Evolutionary conservation across 2,329 filamentous ascomycete genomes (phyloP), one percentile per base, ranked within the genome.

Genomic region (Alternaria solani): DNA sequence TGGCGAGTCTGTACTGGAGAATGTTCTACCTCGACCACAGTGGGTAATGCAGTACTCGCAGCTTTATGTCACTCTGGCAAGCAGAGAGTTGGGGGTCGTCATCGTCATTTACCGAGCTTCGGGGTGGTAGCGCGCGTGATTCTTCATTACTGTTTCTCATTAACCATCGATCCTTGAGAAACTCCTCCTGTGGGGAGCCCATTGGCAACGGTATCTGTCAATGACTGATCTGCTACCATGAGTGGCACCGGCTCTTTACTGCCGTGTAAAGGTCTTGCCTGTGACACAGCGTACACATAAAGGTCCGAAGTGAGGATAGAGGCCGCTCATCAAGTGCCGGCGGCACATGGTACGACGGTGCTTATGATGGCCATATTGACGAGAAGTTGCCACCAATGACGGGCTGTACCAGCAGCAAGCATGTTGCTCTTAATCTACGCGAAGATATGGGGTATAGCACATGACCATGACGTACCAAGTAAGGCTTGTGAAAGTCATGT

Each of bases 121-220:
- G 23, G 16, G 16, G 34, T 23, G 20, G 14, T 30, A 26, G 25
- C n/a, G 34, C 49, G 49, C 49, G 34, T 51, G 49, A 51, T 51
- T 23, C 32, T 30, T 38, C 36, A n/a, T 26, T 18, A 7, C n/a
- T 38, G 18, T 16, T 51, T 48, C n/a, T 39, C 20, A 39, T 57
- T 51, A 57, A 48, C 47, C 38, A 57, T 51, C 23, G 6, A 36
- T 43, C 12, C 38, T 44, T 38, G 28, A 8, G 26, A 18, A 44
- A 25, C 11, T 14, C 25, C 20, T 28, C 20, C 26, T 20, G 25
- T 55, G 52, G 42, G n/a, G 55, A 41, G 46, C 12, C 34, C 20
- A 30, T 11, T 30, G 25, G 36, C 14, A 46, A 26, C 14, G n/a
- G 34, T n/a, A 20, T 55, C 7, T 25, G 53, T n/a, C 53, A 55